Evolutionary conservation across 1,284 basidiomycete genomes (phyloP).

Genomic region (Apiotrichum siamense): DNA sequence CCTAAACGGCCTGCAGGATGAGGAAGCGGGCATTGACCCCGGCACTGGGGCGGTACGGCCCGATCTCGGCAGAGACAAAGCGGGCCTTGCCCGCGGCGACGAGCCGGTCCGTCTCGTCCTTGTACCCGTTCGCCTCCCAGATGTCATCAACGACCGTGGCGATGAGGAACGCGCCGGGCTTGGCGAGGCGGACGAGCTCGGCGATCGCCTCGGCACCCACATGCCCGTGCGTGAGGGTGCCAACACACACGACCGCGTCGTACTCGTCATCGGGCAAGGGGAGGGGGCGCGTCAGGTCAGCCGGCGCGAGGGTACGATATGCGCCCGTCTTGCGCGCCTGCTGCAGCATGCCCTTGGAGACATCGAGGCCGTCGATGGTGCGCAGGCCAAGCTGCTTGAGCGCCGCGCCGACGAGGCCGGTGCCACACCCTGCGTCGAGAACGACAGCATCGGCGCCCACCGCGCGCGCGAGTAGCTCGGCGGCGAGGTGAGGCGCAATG

Average conservation of each 20-base stretch:
- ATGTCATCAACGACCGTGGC: conserved; percentile 10
- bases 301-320: conserved; percentile 1
- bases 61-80: not conserved
- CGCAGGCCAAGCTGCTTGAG: not conserved
- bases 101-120: not conserved
- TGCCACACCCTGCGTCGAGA: conserved; percentile 14
- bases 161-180: conserved; percentile 2
- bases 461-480: not conserved
- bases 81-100: not conserved
- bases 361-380: conserved; percentile 9
- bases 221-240: conserved; percentile 13
- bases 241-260: conserved; percentile 8
- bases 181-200: conserved; percentile 9
- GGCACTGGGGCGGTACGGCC: conserved; percentile 5
- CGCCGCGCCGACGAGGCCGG: conserved; percentile 8
- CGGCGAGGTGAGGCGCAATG: not conserved
- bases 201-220: conserved; percentile 7
- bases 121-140: conserved; percentile 5
- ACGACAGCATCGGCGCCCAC: not conserved
- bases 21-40: conserved; percentile 5
- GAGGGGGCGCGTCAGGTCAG: conserved; percentile 6
- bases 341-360: conserved; percentile 6
- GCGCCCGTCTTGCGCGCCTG: conserved; percentile 6
- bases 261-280: not conserved
- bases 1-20: not conserved